Conservation (phyloP, 192 early-diverging fungal genomes). For the Coemansia sp. region DNA sequence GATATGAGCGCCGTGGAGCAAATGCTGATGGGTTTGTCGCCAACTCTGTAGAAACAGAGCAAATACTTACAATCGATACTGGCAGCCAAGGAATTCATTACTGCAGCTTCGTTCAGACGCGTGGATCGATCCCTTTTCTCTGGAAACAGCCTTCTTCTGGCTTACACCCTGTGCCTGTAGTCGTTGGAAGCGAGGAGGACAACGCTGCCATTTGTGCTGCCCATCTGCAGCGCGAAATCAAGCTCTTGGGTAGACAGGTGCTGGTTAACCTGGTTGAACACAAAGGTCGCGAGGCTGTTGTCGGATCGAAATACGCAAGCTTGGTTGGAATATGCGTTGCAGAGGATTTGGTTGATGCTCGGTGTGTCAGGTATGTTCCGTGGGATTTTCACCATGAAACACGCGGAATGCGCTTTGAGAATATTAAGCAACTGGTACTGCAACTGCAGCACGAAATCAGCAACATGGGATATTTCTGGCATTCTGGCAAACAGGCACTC, state of each 20-base stretch:
- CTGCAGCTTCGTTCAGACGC: slow-evolving; percentile 84
- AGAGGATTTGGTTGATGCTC: slow-evolving; percentile 37
- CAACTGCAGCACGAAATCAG: slow-evolving; percentile 68
- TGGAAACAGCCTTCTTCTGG: slow-evolving; percentile 74
- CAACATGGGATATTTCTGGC: slow-evolving; percentile 60
- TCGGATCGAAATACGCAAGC: slow-evolving; percentile 63
- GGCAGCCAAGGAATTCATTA: slow-evolving; percentile 49
- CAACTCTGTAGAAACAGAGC: slow-evolving; percentile 98
- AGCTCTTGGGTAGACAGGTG: slow-evolving; percentile 58
- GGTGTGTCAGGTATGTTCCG: slow-evolving; percentile 65
- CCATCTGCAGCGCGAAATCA: slow-evolving; percentile 59
- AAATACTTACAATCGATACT: slow-evolving; percentile 67
- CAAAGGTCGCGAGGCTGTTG: slow-evolving; percentile 64
- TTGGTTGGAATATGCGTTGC: slow-evolving; percentile 53
- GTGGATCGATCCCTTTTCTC: slow-evolving; percentile 84
- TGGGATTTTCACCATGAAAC: slow-evolving; percentile 96
- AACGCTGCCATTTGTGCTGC: slow-evolving; percentile 57
- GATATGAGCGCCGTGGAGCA: slow-evolving; percentile 88
- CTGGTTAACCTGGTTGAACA: slow-evolving; percentile 69
- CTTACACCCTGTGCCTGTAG: slow-evolving; percentile 64
- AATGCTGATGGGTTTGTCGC: slow-evolving; percentile 84
- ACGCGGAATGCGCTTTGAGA: slow-evolving; percentile 88
- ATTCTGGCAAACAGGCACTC: slow-evolving; percentile 16
- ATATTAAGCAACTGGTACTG: slow-evolving; percentile 73
- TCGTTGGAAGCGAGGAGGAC: slow-evolving; percentile 57